Base-by-base conservation (phyloP, 768 basidiomycete species). In the Strobilomyces dryophilus region DNA sequence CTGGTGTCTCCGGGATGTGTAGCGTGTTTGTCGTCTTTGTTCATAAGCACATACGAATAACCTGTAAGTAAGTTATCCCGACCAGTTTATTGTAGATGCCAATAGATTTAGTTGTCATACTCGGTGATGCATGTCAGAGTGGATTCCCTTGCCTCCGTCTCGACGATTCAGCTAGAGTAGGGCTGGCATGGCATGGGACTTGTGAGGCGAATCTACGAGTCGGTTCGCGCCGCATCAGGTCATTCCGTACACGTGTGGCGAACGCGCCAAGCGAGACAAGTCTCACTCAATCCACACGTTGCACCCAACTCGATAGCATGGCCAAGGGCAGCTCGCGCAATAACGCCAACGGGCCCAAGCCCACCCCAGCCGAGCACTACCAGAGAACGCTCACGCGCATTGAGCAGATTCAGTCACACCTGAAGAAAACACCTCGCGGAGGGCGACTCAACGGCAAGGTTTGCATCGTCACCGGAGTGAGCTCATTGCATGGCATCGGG, bases 401-500 rank as follows among this genome's bases (percentile, higher is more conserved):
- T 21, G 68, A 80, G 47, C 79, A 79, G 61, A 82, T 93, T 50
- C 83, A 85, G 66, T 74, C 79, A 0, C 91, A 92, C 54, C 75
- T 93, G 35, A 66, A 75, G 40, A 73, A 68, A 26, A 61, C 80
- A 20, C 75, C 83, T 29, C 78, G 84, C 39, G 70, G 75, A 27
- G 73, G 71, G 18, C 77, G 83, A 61, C 76, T 95, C 57, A 77
- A 76, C 64, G 83, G 78, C 57, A 95, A 92, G 68, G 89, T 94
- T 24, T 90, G 87, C 61, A 77, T 95, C 51, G 80, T 95, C 60
- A 95, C 94, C 1, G 94, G 94, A 17, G 92, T 87, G 29, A 87
- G 89, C 29, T 93, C 91, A 18, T 65, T 87, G 59, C 85, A 86
- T 65, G 94, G 94, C 17, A 97, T 97, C 55, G 94, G 94, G 87